Percentiles rank a stretch among this genome's conserved stretches.
Evolutionary conservation across 2,329 filamentous ascomycete species (phyloP).

Genomic region (Phaeoacremonium minimum): DNA sequence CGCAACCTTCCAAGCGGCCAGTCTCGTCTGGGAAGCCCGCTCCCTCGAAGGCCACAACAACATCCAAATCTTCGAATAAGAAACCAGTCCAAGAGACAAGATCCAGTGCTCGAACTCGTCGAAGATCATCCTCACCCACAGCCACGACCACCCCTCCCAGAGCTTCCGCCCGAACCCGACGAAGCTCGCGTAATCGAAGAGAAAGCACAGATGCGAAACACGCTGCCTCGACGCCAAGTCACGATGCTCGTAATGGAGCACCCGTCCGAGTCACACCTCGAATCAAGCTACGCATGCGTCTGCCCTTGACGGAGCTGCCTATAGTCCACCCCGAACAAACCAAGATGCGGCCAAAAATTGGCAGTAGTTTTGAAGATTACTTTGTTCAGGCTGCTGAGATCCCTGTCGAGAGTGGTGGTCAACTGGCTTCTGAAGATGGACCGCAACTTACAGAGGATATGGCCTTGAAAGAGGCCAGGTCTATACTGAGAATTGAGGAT

Average conservation of each 20-base stretch:
- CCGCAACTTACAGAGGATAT: slow-evolving; percentile 55
- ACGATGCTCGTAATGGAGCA: slow-evolving; percentile 17
- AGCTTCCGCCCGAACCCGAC: slow-evolving; percentile 35
- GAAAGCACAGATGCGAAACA: slow-evolving; percentile 11
- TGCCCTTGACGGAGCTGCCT: slow-evolving; percentile 41
- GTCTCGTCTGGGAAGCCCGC: slow-evolving; percentile 4
- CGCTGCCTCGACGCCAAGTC: slow-evolving; percentile 8
- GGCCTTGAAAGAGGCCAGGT: slow-evolving; percentile 62
- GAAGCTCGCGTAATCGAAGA: slow-evolving; percentile 34
- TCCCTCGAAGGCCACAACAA: slow-evolving; percentile 9
- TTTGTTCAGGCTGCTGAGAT: slow-evolving; percentile 45
- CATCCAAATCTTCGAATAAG: slow-evolving; percentile 3
- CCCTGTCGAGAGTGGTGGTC: slow-evolving; percentile 54
- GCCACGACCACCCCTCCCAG: slow-evolving; percentile 29
- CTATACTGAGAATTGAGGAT: slow-evolving; percentile 66
- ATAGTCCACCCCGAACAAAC: slow-evolving; percentile 57
- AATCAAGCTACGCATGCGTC: slow-evolving; percentile 44
- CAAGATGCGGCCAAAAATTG: slow-evolving; percentile 47
- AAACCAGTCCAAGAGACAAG: neutral
- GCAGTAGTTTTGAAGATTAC: slow-evolving; percentile 53
- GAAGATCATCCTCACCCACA: slow-evolving; percentile 35
- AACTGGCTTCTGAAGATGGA: slow-evolving; percentile 51
- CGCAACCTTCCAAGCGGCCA: slow-evolving; percentile 8
- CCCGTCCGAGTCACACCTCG: slow-evolving; percentile 31
- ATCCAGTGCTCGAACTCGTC: slow-evolving; percentile 23